Conservation (phyloP, 148 eudicot genomes). For the Talinum fruticosum region DNA sequence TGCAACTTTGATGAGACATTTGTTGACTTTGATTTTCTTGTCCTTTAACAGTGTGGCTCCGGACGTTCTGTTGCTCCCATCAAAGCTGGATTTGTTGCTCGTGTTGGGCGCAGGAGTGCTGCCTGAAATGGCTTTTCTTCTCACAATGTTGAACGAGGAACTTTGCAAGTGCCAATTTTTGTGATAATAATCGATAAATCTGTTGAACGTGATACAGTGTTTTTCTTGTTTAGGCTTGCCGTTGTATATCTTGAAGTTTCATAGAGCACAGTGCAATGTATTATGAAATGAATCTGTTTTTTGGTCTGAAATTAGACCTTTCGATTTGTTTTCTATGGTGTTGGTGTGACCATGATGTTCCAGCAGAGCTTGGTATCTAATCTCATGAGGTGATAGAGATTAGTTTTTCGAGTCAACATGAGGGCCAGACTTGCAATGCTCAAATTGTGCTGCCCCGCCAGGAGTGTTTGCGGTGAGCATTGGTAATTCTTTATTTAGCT, state of each 20-base stretch:
- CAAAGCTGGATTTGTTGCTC: constrained; percentile 28
- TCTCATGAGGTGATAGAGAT: no score
- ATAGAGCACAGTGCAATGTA: not conserved
- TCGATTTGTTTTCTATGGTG: not conserved
- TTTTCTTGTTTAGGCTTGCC: not conserved
- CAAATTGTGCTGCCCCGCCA: no score
- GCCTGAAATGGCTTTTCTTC: not conserved
- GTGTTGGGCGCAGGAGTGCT: constrained; percentile 25
- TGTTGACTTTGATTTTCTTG: not conserved
- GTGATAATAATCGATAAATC: not conserved
- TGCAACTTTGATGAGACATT: not conserved
- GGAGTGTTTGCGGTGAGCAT: no score
- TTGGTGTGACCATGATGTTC: no score
- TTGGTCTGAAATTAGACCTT: no score
- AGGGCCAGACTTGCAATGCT: no score
- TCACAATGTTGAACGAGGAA: not conserved
- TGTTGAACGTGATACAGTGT: not conserved
- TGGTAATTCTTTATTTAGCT: no score
- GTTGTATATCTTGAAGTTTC: not conserved
- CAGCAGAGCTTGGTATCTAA: no score
- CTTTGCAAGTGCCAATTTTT: not conserved
- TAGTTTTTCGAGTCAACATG: no score
- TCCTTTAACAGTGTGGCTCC: constrained; percentile 30
- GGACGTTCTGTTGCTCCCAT: constrained; percentile 27
- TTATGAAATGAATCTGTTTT: not conserved